phyloP scores from a whole-genome alignment of 306 rosid genomes.

The Castanea crenata region DNA sequence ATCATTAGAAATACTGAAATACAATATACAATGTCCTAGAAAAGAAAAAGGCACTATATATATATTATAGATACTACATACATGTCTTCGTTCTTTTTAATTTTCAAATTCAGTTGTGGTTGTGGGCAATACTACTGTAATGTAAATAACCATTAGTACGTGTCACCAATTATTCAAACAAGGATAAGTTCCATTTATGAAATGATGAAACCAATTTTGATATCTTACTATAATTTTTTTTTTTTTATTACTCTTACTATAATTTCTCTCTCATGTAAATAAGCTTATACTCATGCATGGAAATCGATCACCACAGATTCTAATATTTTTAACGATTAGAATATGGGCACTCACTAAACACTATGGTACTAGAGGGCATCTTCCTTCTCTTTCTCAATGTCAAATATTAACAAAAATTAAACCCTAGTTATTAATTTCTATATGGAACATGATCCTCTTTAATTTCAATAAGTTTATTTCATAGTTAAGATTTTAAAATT shows the following conservation, averaged over 20 bases:
- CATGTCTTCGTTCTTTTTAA: neutral
- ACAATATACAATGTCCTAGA: neutral
- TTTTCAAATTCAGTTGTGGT: neutral
- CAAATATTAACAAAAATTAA: slow-evolving; percentile 19
- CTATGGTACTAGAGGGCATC: slow-evolving; percentile 37
- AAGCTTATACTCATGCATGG: slow-evolving; percentile 29
- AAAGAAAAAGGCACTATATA: neutral
- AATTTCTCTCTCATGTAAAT: slow-evolving; percentile 36
- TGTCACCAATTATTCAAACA: neutral
- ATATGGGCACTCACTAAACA: slow-evolving; percentile 26
- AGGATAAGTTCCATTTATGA: neutral
- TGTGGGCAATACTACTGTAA: neutral
- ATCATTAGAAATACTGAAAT: neutral
- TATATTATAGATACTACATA: neutral
- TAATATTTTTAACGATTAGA: slow-evolving; percentile 39
- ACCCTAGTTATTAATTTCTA: no score
- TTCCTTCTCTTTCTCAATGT: slow-evolving; percentile 48
- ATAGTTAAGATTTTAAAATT: no score
- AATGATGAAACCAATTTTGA: slow-evolving; percentile 25
- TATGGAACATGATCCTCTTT: no score
- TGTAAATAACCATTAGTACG: neutral
- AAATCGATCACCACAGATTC: slow-evolving; percentile 40
- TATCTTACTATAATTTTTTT: slow-evolving; percentile 37
- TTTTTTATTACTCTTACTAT: slow-evolving; percentile 18
- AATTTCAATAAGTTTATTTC: no score